A percentile compares a stretch with the other conserved stretches of the same genome.
Evolutionary conservation across 2,329 filamentous ascomycete genomes (phyloP).

Genomic region (Didymella arachidicola): DNA sequence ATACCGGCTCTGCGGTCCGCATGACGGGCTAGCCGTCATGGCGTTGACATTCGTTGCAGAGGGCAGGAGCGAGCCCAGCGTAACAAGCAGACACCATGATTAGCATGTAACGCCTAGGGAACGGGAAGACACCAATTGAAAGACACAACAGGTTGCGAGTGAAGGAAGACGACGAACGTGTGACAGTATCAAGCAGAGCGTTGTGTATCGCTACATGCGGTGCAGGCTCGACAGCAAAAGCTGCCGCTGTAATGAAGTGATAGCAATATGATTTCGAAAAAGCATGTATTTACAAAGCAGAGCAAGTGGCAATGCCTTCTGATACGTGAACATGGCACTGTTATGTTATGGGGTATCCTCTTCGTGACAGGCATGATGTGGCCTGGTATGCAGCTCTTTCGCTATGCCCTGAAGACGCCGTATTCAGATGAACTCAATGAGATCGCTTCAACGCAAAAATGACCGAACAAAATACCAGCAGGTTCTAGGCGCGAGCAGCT

Average conservation of each 20-base stretch:
- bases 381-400: conserved; percentile 10
- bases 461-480: conserved; percentile 14
- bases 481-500: conserved; percentile 20
- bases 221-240: neutral
- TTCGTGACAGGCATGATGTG: conserved; percentile 13
- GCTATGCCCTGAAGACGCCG: conserved; percentile 11
- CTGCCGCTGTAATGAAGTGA: neutral
- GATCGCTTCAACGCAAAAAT: conserved; percentile 43
- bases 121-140: neutral
- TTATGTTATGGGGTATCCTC: conserved; percentile 13
- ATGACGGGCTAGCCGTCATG: neutral
- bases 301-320: neutral
- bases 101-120: neutral
- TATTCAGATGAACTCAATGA: conserved; percentile 6
- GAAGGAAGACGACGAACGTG: neutral
- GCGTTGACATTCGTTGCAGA: neutral
- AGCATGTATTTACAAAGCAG: neutral
- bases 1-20: neutral
- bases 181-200: neutral
- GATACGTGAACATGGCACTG: neutral
- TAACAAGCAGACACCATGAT: neutral
- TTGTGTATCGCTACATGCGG: conserved; percentile 10
- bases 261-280: conserved; percentile 1
- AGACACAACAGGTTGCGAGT: neutral
- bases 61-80: conserved; percentile 5